Evolutionary conservation across 148 eudicot species (phyloP).

Genomic region (Chenopodium berlandieri): DNA sequence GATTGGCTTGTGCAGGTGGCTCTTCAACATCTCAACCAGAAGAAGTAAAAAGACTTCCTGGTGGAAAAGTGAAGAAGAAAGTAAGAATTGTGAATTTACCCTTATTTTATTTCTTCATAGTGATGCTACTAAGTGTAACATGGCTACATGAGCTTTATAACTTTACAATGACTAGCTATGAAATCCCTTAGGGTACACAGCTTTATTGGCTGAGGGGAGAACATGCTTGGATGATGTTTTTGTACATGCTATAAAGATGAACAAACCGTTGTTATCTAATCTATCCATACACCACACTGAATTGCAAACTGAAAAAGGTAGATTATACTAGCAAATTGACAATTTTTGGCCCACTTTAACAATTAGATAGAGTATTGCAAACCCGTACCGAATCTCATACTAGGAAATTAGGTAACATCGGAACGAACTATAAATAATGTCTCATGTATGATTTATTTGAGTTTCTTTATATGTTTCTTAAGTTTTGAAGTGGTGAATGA

Average conservation of each 20-base stretch:
- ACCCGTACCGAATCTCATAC: too few relatives aligned
- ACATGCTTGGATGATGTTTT: background rate
- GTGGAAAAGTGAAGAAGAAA: constrained; percentile 93
- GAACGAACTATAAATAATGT: background rate
- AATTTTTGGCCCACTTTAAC: too few relatives aligned
- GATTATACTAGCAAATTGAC: too few relatives aligned
- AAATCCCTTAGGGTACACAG: background rate
- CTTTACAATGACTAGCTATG: background rate
- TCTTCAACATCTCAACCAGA: constrained; percentile 72
- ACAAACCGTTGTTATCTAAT: too few relatives aligned
- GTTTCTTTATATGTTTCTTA: background rate
- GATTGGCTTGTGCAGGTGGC: constrained; percentile 42
- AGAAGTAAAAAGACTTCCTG: constrained; percentile 93
- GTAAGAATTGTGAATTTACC: constrained; percentile 33
- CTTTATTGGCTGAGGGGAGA: background rate
- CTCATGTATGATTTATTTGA: background rate
- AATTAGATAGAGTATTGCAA: too few relatives aligned
- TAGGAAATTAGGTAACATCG: too few relatives aligned
- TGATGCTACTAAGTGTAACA: background rate
- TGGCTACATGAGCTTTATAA: background rate
- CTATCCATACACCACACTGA: too few relatives aligned
- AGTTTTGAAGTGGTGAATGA: background rate
- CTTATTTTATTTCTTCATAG: background rate
- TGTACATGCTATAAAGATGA: background rate
- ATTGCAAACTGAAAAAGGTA: too few relatives aligned